Conservation (phyloP, 805 yeast species). For the Myxozyma neglecta region DNA sequence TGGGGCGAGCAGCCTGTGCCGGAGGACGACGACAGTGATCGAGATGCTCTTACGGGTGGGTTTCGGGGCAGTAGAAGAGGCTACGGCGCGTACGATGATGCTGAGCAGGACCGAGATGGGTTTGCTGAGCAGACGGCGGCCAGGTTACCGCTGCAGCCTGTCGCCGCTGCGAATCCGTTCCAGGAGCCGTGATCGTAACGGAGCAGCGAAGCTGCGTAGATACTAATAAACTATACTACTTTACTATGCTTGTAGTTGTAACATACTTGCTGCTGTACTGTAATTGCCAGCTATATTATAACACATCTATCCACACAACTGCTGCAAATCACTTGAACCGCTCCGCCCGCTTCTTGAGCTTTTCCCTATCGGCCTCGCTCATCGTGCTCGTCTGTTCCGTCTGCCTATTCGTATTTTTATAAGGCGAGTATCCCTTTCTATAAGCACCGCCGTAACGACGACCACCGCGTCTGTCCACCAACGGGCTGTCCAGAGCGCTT, state of each 20-base stretch:
- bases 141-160: background rate
- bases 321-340: slow-evolving; percentile 6
- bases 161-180: background rate
- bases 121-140: no score
- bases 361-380: slow-evolving; percentile 18
- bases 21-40: background rate
- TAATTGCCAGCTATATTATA: no score
- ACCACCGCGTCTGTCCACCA: slow-evolving; percentile 4
- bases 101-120: slow-evolving; percentile 1
- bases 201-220: background rate
- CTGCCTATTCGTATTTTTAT: background rate
- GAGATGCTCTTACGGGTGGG: background rate
- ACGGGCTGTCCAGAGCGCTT: slow-evolving; percentile 1
- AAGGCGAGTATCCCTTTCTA: background rate
- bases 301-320: background rate
- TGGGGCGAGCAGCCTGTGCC: slow-evolving; percentile 27
- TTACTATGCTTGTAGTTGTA: no score
- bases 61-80: no score
- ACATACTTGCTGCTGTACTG: no score
- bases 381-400: background rate
- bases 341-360: slow-evolving; percentile 19
- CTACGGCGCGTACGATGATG: background rate
- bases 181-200: background rate
- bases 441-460: background rate
- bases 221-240: no score